Evolutionary conservation across 2,329 filamentous ascomycete species (phyloP).

Genomic region (Thelonectria rubi): DNA sequence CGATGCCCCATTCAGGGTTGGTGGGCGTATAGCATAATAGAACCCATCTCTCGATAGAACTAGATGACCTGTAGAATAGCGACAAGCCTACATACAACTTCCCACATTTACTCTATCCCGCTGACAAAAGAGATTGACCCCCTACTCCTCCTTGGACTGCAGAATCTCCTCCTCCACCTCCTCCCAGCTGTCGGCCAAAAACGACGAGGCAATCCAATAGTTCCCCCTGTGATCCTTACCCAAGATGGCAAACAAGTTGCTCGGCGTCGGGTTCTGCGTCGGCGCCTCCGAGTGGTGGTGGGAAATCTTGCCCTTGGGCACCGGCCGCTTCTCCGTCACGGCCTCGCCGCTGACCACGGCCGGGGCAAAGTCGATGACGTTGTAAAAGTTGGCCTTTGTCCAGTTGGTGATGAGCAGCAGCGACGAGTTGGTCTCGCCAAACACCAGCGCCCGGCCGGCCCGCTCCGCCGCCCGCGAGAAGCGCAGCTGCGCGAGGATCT

Average conservation of each 20-base stretch:
- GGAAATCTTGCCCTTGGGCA: slow-evolving; percentile 7
- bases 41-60: too few species aligned
- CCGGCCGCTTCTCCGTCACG: neutral
- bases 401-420: slow-evolving; percentile 20
- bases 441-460: neutral
- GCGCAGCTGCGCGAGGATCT: slow-evolving; percentile 6
- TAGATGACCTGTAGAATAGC: too few species aligned
- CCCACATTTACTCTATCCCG: too few species aligned
- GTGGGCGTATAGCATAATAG: too few species aligned
- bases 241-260: neutral
- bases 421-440: slow-evolving; percentile 8
- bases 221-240: neutral
- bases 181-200: neutral
- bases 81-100: too few species aligned
- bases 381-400: slow-evolving; percentile 23
- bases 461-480: neutral
- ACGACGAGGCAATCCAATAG: neutral
- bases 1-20: neutral
- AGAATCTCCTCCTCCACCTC: neutral
- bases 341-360: slow-evolving; percentile 1
- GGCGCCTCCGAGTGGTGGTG: slow-evolving; percentile 14
- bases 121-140: neutral
- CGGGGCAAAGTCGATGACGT: slow-evolving; percentile 16
- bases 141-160: neutral
- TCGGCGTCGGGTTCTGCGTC: neutral